Evolutionary conservation across 78 protist species (phyloP), one percentile per base, ranked within the genome.

Genomic region (Diacronema lutheri): DNA sequence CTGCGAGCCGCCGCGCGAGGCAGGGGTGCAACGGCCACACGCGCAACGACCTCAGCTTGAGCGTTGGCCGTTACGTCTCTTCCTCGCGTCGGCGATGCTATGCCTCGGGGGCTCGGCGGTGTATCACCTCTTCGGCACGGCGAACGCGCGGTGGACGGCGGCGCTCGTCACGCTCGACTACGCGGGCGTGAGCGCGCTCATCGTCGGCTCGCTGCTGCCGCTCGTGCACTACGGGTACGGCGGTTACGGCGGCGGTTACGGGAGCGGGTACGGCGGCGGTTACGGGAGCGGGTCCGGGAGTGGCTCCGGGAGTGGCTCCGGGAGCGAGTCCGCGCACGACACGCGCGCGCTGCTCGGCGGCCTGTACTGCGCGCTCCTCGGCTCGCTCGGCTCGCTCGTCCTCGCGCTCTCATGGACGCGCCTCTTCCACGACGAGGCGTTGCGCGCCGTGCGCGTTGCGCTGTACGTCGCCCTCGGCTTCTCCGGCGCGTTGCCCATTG

Each of bases 111-210:
- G 46, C 29, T 68, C 76, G 16, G 76, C 46, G 6, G 46, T 16
- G 4, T 68, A 37, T 23, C 76, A 68, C 46, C 76, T 68, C 44
- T 68, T 68, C 46, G 76, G 50, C 76, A 68, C 76, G 6, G 76
- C 76, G 31, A 68, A 33, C 14, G 76, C 4, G 25, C 41, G 29
- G n/a, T 33, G 41, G 76, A 4, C 41, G 29, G 4, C 7, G 26
- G 4, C 20, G n/a, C 76, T 68, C 29, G 76, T 44, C 76, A 7
- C n/a, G 31, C 38, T 6, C 4, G 76, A 68, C 26, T 68, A 68
- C 26, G 29, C 46, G 7, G 76, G 76, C 46, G 38, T 68, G 25
- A 21, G 33, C 9, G 6, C 11, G 50, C 76, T 68, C 76, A 68
- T 33, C 26, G 5, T 33, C 6, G 76, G 76, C 2, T 16, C 29